phyloP scores from a whole-genome alignment of 768 basidiomycete genomes.

The Butyriboletus loyo region DNA sequence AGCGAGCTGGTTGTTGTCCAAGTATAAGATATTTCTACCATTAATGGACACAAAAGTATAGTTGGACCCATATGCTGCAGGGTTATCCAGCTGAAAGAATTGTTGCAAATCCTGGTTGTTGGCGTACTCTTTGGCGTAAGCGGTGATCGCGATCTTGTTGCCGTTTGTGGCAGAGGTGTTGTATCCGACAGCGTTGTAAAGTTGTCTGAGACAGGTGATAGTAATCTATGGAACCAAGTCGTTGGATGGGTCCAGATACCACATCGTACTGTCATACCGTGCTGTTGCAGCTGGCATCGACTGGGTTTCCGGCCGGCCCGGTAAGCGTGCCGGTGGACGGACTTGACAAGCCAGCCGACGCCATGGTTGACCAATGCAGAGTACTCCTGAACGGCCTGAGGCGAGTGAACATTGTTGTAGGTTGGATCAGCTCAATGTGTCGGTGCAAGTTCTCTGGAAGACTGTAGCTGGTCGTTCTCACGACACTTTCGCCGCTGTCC shows the following conservation, averaged over 20 bases:
- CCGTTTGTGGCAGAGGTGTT: too few relatives aligned
- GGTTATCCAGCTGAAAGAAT: too few relatives aligned
- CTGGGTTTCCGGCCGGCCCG: conserved; percentile 34
- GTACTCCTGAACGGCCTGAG: too few relatives aligned
- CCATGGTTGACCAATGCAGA: conserved; percentile 31
- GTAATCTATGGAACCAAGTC: conserved; percentile 36
- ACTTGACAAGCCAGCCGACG: neutral
- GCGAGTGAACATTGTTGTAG: conserved; percentile 67
- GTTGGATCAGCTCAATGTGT: conserved; percentile 67
- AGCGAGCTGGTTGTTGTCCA: conserved; percentile 2
- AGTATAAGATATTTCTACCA: too few relatives aligned
- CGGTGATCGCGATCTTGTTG: too few relatives aligned
- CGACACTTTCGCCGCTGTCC: conserved; percentile 47
- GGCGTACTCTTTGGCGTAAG: too few relatives aligned
- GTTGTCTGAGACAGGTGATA: conserved; percentile 45
- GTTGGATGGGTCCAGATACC: neutral
- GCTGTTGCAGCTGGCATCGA: too few relatives aligned
- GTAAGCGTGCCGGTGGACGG: conserved; percentile 17
- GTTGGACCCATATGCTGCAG: conserved; percentile 45
- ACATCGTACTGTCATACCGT: conserved; percentile 18
- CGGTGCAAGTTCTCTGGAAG: too few relatives aligned
- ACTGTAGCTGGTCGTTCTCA: conserved; percentile 66
- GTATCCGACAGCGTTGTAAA: too few relatives aligned
- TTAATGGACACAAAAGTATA: conserved; percentile 55
- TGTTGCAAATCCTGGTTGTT: too few relatives aligned